A percentile compares a stretch with the other conserved stretches of the same genome.
phyloP scores from a whole-genome alignment of 805 yeast species.

The Ogataea trehaloabstinens region DNA sequence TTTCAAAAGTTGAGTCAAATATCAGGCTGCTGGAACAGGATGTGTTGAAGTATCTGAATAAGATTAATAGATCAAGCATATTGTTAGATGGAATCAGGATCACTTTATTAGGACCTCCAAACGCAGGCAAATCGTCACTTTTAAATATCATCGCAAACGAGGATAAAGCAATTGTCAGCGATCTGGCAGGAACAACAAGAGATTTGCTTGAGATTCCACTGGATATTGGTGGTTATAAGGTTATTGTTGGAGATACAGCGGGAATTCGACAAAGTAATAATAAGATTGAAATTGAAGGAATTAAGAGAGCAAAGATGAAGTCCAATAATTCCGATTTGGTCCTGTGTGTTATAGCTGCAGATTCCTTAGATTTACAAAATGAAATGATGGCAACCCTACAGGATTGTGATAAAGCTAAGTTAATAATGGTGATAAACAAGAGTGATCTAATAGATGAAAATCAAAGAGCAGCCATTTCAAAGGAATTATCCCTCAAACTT shows the following conservation, averaged over 20 bases:
- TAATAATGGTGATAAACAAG: constrained; percentile 56
- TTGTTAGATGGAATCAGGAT: constrained; percentile 70
- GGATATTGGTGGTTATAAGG: constrained; percentile 81
- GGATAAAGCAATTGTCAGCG: constrained; percentile 88
- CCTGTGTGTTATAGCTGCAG: constrained; percentile 59
- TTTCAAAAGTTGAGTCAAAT: constrained; percentile 46
- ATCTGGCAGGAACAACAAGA: constrained; percentile 90
- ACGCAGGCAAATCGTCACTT: constrained; percentile 92
- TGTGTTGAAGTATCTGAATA: constrained; percentile 42
- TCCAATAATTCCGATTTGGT: constrained; percentile 64
- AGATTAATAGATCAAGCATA: constrained; percentile 57
- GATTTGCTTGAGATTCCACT: constrained; percentile 81
- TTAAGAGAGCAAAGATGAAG: constrained; percentile 65
- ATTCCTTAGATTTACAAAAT: constrained; percentile 29
- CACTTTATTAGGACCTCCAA: constrained; percentile 85
- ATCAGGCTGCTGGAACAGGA: constrained; percentile 43
- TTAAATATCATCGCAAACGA: constrained; percentile 72
- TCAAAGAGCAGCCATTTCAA: constrained; percentile 18
- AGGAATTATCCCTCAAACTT: constrained; percentile 22
- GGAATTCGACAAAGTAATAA: constrained; percentile 61
- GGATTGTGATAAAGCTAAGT: constrained; percentile 14
- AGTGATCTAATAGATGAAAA: constrained; percentile 41
- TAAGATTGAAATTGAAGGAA: constrained; percentile 66
- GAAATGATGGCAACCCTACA: constrained; percentile 41
- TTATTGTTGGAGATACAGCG: constrained; percentile 88